phyloP scores from a whole-genome alignment of 2,329 filamentous ascomycete species.

The Eurotiales sp. region DNA sequence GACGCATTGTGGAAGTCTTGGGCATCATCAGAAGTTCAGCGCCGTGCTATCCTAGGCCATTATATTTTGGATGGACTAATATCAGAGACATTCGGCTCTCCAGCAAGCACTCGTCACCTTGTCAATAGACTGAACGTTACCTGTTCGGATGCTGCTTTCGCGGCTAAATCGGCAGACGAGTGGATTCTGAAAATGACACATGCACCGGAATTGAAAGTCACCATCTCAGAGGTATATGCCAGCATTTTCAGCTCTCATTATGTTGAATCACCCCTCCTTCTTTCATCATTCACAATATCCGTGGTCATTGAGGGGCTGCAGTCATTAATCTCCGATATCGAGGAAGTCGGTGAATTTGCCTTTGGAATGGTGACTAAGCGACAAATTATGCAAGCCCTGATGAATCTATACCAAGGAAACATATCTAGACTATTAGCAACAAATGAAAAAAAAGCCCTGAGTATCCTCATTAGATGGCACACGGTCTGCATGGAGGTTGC shows the following conservation, averaged over 20 bases:
- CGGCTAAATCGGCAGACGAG: slow-evolving; percentile 17
- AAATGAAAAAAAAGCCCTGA: background rate
- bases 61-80: slow-evolving; percentile 31
- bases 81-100: slow-evolving; percentile 20
- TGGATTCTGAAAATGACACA: slow-evolving; percentile 19
- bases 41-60: slow-evolving; percentile 43
- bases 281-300: slow-evolving; percentile 15
- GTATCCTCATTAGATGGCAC: slow-evolving; percentile 18
- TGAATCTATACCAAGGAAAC: slow-evolving; percentile 15
- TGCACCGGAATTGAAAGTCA: background rate
- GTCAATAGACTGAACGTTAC: slow-evolving; percentile 18
- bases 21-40: slow-evolving; percentile 43
- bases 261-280: slow-evolving; percentile 2
- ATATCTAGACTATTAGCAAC: background rate
- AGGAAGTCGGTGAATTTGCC: slow-evolving; percentile 6
- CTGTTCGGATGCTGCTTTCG: slow-evolving; percentile 19
- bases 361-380: slow-evolving; percentile 12
- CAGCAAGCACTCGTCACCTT: slow-evolving; percentile 19
- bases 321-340: slow-evolving; percentile 15
- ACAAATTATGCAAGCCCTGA: slow-evolving; percentile 13
- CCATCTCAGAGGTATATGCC: slow-evolving; percentile 7
- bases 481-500: slow-evolving; percentile 18
- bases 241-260: background rate
- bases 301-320: slow-evolving; percentile 18
- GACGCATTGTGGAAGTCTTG: slow-evolving; percentile 41